Percentiles rank a stretch among this genome's conserved stretches.
phyloP scores from a whole-genome alignment of 2,329 filamentous ascomycete genomes.

The Fusarium poae region DNA sequence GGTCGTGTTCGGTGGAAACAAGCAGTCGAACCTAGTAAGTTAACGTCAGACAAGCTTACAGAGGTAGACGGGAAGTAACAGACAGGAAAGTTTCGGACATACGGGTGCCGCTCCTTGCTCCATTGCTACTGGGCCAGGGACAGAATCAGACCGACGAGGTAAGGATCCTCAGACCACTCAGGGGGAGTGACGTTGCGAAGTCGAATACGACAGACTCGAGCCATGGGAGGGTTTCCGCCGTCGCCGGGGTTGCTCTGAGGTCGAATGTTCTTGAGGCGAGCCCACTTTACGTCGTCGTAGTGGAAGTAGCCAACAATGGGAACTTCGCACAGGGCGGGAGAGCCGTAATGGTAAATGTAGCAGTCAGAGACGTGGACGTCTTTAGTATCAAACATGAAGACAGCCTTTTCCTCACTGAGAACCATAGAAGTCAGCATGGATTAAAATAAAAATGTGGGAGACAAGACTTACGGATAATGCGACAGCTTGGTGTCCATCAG shows the following conservation, averaged over 20 bases:
- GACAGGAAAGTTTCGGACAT: not conserved
- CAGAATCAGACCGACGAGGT: not conserved
- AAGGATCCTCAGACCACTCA: not conserved
- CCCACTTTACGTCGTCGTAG: not conserved
- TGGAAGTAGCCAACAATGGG: not conserved
- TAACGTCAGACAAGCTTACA: fast-evolving
- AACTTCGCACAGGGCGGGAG: not conserved
- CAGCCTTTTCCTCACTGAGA: not conserved
- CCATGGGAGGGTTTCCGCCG: not conserved
- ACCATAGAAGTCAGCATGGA: not conserved
- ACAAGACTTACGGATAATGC: not conserved
- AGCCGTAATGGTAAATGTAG: not conserved
- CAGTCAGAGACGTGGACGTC: not conserved
- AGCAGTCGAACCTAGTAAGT: not conserved
- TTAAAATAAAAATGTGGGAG: fast-evolving
- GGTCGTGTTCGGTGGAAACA: not conserved
- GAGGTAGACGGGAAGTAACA: fast-evolving
- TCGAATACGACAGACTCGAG: not conserved
- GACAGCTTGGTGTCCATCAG: not conserved
- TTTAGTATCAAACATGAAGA: not conserved
- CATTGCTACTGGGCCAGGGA: conserved; percentile 2
- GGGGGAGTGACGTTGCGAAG: not conserved
- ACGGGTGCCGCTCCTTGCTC: not conserved
- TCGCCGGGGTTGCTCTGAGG: not conserved
- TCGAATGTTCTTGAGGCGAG: not conserved